These are phyloP conservation scores for Oryza meridionalis DNA, from an alignment of 176 grass and related monocot genomes.

Conservation along the genomic window DNA sequence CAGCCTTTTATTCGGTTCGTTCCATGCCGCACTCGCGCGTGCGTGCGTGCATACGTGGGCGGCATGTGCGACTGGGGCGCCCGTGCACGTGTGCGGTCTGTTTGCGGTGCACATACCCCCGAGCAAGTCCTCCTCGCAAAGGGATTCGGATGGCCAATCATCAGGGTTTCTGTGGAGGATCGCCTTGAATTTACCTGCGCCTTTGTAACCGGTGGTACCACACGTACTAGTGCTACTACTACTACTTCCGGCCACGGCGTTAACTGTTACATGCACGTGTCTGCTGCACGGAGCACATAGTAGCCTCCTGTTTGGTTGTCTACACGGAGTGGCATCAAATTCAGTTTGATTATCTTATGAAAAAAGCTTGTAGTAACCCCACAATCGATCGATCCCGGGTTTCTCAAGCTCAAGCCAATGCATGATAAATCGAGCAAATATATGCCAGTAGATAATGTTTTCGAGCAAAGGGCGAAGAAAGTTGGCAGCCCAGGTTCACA, in stretches of 20 bases:
- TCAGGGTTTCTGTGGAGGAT: not conserved
- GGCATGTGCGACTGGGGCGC: not conserved
- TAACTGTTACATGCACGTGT: not conserved
- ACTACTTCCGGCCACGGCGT: not conserved
- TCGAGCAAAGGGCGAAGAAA: too few species aligned
- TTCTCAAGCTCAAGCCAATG: not conserved
- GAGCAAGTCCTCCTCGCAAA: too few species aligned
- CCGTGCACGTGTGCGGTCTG: constrained; percentile 21
- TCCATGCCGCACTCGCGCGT: not conserved
- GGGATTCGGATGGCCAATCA: not conserved
- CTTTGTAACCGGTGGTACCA: not conserved
- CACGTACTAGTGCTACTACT: not conserved
- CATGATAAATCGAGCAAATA: too few species aligned
- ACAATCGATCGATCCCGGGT: not conserved
- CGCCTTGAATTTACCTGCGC: not conserved
- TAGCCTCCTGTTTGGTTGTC: not conserved
- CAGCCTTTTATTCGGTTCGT: not conserved
- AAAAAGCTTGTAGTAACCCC: not conserved
- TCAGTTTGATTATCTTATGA: not conserved
- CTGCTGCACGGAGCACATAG: not conserved
- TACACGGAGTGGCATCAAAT: not conserved
- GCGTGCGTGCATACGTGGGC: not conserved
- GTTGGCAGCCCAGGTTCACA: not conserved
- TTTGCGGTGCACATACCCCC: not conserved
- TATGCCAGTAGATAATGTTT: too few species aligned